Conservation (phyloP, 345 rosid species). For the Murraya koenigii region DNA sequence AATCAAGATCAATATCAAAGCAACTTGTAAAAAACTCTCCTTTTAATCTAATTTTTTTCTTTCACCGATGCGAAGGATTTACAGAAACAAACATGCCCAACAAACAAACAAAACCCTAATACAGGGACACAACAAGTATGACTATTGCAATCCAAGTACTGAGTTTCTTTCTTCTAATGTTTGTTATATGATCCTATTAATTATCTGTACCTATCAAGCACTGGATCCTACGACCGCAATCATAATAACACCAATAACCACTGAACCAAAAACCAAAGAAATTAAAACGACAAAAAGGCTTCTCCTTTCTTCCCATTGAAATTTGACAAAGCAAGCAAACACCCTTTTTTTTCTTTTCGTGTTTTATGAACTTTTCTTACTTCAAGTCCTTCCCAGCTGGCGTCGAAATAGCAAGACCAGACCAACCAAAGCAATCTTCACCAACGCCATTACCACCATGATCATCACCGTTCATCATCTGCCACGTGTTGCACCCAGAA, state of each 20-base stretch:
- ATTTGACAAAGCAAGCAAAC: not conserved
- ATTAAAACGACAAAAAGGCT: not conserved
- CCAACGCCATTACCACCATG: conserved; percentile 31
- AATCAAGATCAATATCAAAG: not conserved
- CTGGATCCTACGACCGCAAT: conserved; percentile 1
- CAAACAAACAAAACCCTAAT: conserved; percentile 13
- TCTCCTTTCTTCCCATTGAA: not conserved
- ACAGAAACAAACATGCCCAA: conserved; percentile 17
- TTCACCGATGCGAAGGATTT: conserved; percentile 19
- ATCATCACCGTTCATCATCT: conserved; percentile 24
- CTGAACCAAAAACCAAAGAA: not conserved
- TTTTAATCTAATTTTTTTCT: conserved; percentile 14
- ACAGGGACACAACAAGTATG: not conserved
- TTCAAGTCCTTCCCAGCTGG: conserved; percentile 46
- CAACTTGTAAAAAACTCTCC: conserved; percentile 2
- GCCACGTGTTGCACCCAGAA: conserved; percentile 40
- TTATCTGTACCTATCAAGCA: conserved; percentile 21
- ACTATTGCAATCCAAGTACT: not conserved
- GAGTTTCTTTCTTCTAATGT: not conserved
- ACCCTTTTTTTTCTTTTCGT: not conserved
- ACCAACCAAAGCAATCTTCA: conserved; percentile 47
- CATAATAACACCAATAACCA: not conserved
- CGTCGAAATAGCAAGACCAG: conserved; percentile 51
- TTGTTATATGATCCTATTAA: not conserved
- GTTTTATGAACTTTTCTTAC: conserved; percentile 1